These are phyloP conservation scores for Sporopachydermia lactativora DNA, from an alignment of 805 yeast species.

Conservation along the genomic window DNA sequence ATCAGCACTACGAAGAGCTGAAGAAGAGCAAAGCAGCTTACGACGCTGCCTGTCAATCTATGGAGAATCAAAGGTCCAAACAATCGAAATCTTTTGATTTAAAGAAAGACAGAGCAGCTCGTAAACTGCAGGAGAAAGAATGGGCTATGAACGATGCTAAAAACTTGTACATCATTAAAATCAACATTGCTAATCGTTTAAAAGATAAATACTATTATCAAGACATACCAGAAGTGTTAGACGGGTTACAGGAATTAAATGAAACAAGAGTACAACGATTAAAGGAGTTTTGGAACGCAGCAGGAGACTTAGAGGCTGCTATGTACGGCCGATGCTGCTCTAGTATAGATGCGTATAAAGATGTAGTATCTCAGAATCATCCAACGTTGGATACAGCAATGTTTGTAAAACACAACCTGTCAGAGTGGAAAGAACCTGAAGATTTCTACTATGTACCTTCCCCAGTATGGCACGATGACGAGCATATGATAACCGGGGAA, in stretches of 20 bases:
- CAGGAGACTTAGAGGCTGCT: conserved; percentile 45
- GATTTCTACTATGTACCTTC: conserved; percentile 82
- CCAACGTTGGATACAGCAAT: conserved; percentile 72
- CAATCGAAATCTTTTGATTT: conserved; percentile 40
- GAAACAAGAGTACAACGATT: conserved; percentile 62
- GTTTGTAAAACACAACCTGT: conserved; percentile 79
- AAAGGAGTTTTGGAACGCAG: conserved; percentile 53
- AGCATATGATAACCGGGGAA: conserved; percentile 38
- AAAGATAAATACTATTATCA: conserved; percentile 90
- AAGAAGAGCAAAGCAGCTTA: conserved; percentile 59
- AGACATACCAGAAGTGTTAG: conserved; percentile 83
- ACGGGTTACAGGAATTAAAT: conserved; percentile 70
- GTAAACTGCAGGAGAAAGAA: conserved; percentile 45
- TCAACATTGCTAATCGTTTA: conserved; percentile 75
- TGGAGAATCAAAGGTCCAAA: conserved; percentile 72
- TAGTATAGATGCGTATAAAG: conserved; percentile 35
- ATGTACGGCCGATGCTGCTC: conserved; percentile 28
- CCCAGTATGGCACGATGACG: conserved; percentile 96
- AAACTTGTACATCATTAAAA: conserved; percentile 66
- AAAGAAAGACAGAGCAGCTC: conserved; percentile 31
- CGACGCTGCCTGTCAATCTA: conserved; percentile 63
- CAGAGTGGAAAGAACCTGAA: conserved; percentile 70
- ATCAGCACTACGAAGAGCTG: conserved; percentile 38
- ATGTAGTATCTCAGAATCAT: conserved; percentile 50
- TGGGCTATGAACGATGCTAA: conserved; percentile 79